Conservation (phyloP, 2,329 filamentous ascomycete species). For the Fusarium sublunatum region DNA sequence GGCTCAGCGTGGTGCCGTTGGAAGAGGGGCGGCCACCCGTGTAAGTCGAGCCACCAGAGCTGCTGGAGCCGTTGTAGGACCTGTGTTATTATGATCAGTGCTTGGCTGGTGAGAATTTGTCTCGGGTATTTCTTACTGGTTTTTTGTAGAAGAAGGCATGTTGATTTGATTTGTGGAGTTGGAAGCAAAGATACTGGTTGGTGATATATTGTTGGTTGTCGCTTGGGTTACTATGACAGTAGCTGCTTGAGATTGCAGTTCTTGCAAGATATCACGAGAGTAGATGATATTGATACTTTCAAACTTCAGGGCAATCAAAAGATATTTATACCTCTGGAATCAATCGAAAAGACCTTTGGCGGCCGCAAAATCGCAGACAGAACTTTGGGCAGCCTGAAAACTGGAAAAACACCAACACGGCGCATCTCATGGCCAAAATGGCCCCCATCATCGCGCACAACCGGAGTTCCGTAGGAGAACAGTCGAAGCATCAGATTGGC, state of each 20-base stretch:
- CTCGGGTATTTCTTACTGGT: constrained; percentile 17
- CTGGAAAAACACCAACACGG: constrained; percentile 32
- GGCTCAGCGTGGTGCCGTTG: constrained; percentile 8
- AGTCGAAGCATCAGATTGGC: constrained; percentile 4
- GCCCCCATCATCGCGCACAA: constrained; percentile 28
- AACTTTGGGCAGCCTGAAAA: constrained; percentile 18
- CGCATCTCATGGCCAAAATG: constrained; percentile 8
- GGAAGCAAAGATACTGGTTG: constrained; percentile 1
- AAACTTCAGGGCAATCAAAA: neutral
- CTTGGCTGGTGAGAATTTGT: neutral
- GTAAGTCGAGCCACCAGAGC: constrained; percentile 27
- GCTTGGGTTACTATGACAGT: neutral
- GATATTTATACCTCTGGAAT: neutral
- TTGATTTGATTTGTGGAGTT: constrained; percentile 7
- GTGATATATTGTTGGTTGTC: neutral
- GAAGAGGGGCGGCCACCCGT: constrained; percentile 28
- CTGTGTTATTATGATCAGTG: constrained; percentile 16
- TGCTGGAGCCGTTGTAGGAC: constrained; percentile 9
- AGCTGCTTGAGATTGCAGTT: neutral
- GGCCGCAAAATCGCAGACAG: constrained; percentile 15
- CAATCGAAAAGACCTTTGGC: neutral
- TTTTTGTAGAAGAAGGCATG: constrained; percentile 26
- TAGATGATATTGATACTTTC: neutral
- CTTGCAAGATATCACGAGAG: neutral
- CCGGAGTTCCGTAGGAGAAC: neutral